Conservation (phyloP, 2,329 filamentous ascomycete genomes). For the Keithomyces neogunnii region DNA sequence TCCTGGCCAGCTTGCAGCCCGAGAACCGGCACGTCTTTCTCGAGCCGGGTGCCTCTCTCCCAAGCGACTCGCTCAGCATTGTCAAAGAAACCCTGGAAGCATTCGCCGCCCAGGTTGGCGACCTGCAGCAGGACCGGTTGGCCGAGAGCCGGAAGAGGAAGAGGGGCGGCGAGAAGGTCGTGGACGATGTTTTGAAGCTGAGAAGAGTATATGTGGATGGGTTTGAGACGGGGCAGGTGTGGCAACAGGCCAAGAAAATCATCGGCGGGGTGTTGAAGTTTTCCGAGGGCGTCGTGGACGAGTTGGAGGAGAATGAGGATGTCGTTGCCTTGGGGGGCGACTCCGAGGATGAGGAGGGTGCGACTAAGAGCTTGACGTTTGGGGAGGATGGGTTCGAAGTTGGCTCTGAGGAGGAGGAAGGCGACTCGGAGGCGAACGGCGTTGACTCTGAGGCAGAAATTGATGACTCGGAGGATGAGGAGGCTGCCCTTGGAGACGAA, state of each 20-base stretch:
- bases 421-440: slow-evolving; percentile 18
- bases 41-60: slow-evolving; percentile 59
- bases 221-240: slow-evolving; percentile 82
- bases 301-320: slow-evolving; percentile 44
- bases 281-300: slow-evolving; percentile 36
- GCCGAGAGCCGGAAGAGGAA: slow-evolving; percentile 73
- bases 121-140: slow-evolving; percentile 61
- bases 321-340: slow-evolving; percentile 14
- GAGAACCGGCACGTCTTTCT: slow-evolving; percentile 65
- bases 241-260: slow-evolving; percentile 85
- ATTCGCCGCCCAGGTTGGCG: slow-evolving; percentile 64
- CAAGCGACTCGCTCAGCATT: slow-evolving; percentile 61
- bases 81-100: slow-evolving; percentile 76
- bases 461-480: slow-evolving; percentile 1
- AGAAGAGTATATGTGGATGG: slow-evolving; percentile 79
- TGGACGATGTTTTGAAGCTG: slow-evolving; percentile 58
- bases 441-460: slow-evolving; percentile 6
- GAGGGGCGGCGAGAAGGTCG: slow-evolving; percentile 41
- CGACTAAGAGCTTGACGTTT: slow-evolving; percentile 17
- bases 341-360: slow-evolving; percentile 27
- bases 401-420: slow-evolving; percentile 20
- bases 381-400: slow-evolving; percentile 22
- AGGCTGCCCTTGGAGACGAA: slow-evolving; percentile 7
- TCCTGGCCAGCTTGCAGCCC: slow-evolving; percentile 49
- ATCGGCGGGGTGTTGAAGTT: slow-evolving; percentile 50